Evolutionary conservation across 306 rosid genomes (phyloP), one percentile per base, ranked within the genome.

Genomic region (Glycine tomentella): DNA sequence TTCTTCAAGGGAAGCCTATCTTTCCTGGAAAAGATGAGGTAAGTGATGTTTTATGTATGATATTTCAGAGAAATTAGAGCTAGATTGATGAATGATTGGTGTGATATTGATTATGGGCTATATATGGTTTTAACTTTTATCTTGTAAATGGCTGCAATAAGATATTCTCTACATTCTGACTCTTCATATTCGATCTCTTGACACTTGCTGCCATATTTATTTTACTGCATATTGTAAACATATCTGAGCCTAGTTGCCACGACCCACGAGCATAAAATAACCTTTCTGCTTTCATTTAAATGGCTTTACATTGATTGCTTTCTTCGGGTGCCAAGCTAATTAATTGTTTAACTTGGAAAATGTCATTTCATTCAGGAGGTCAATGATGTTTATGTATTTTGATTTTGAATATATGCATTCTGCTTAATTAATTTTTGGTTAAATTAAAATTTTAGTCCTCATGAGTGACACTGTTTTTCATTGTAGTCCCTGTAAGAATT

Each of bases 1-100:
- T 91, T 81, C 87, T 91, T 61, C 83, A 86, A 53, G 93, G 93
- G 69, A 87, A 87, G 74, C 93, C 93, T 48, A 89, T 91, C 66
- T 80, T 91, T 69, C 92, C 91, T 67, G 96, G 96, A 74, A 91
- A 87, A 86, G 89, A 84, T 79, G 96, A 91, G 90, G 96, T 91
- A 40, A 78, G 84, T 71, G 25, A 64, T 77, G 52, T 64, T 74
- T 17, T 68, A 12, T 59, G 66, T 55, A 31, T 73, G 59, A 63
- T 72, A 48, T 33, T 45, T 72, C 4, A 58, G 51, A 56, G 72
- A 75, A 48, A 25, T 20, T 59, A 17, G 52, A 61, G 71, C 38
- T 31, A 2, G 48, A 69, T 16, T 49, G 55, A n/a, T 48, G 61
- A 44, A 14, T 79, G 77, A 33, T 80, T 71, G 46, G 17, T 64